These are phyloP conservation scores for Cladosporium velox DNA, from an alignment of 2,329 filamentous ascomycete genomes.

Conservation along the genomic window DNA sequence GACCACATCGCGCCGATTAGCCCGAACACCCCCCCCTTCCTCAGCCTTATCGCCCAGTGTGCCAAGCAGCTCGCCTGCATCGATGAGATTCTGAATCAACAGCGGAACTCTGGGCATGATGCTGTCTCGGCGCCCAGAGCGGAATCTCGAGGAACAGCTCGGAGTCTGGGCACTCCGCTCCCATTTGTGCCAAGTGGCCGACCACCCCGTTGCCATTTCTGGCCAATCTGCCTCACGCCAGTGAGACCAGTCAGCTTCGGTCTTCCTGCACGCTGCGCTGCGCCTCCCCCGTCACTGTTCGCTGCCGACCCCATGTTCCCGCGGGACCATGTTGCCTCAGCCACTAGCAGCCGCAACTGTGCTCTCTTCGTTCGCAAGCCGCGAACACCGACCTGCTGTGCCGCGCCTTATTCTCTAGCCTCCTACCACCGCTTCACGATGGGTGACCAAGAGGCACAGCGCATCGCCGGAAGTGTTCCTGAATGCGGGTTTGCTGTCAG, in stretches of 20 bases:
- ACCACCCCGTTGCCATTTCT: background rate
- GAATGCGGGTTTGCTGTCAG: slow-evolving; percentile 7
- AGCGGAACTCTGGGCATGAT: slow-evolving; percentile 6
- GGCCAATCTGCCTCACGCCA: background rate
- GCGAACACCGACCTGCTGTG: slow-evolving; percentile 1
- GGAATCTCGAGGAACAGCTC: background rate
- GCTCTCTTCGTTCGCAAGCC: background rate
- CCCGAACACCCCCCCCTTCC: background rate
- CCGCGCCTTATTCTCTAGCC: slow-evolving; percentile 3
- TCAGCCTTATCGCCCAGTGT: slow-evolving; percentile 8
- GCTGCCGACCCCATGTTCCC: slow-evolving; percentile 1
- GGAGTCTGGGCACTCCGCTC: slow-evolving; percentile 8
- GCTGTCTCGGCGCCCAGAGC: slow-evolving; percentile 17
- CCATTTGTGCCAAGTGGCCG: slow-evolving; percentile 7
- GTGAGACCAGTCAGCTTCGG: slow-evolving; percentile 3
- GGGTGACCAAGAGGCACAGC: background rate
- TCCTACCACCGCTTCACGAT: background rate
- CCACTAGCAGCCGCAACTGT: background rate
- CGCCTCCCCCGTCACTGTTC: slow-evolving; percentile 15
- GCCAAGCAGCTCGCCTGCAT: slow-evolving; percentile 2
- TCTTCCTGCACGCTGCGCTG: slow-evolving; percentile 15
- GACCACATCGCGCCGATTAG: background rate
- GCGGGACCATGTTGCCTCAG: background rate
- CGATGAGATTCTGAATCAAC: background rate
- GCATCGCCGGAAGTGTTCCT: slow-evolving; percentile 15